Conservation (phyloP, 2,329 filamentous ascomycete genomes). For the Reticulascus tulasneorum region DNA sequence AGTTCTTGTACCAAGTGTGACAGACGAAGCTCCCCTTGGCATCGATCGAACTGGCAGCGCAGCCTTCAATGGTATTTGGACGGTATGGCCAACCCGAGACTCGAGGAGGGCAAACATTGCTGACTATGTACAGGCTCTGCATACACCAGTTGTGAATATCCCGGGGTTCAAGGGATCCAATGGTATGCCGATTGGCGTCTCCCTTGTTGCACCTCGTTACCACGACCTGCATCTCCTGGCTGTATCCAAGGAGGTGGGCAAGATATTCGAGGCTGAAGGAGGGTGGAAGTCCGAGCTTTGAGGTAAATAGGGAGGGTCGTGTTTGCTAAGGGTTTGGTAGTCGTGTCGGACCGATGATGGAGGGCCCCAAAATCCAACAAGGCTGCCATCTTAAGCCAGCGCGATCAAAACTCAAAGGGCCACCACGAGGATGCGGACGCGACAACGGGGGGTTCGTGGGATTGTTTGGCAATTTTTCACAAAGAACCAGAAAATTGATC, state of each 20-base stretch:
- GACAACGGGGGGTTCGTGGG: too few species aligned
- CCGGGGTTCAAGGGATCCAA: slow-evolving; percentile 54
- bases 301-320: too few species aligned
- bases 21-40: slow-evolving; percentile 54
- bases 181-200: slow-evolving; percentile 57
- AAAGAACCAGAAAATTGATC: too few species aligned
- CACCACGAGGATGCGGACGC: too few species aligned
- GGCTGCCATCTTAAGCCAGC: too few species aligned
- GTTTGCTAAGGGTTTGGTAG: too few species aligned
- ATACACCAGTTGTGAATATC: slow-evolving; percentile 61
- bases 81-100: slow-evolving; percentile 32
- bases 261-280: slow-evolving; percentile 28
- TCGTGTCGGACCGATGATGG: too few species aligned
- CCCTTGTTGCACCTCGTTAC: slow-evolving; percentile 45
- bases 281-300: slow-evolving; percentile 21
- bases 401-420: too few species aligned
- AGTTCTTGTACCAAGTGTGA: slow-evolving; percentile 52
- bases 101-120: slow-evolving; percentile 13
- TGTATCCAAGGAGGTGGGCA: slow-evolving; percentile 33
- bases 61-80: slow-evolving; percentile 48
- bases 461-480: too few species aligned
- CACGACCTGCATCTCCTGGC: slow-evolving; percentile 39
- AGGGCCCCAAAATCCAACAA: too few species aligned
- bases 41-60: slow-evolving; percentile 49
- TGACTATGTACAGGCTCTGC: slow-evolving; percentile 40